Base-by-base conservation (phyloP, 2,329 filamentous ascomycete species). In the Myrmaecium sp. region DNA sequence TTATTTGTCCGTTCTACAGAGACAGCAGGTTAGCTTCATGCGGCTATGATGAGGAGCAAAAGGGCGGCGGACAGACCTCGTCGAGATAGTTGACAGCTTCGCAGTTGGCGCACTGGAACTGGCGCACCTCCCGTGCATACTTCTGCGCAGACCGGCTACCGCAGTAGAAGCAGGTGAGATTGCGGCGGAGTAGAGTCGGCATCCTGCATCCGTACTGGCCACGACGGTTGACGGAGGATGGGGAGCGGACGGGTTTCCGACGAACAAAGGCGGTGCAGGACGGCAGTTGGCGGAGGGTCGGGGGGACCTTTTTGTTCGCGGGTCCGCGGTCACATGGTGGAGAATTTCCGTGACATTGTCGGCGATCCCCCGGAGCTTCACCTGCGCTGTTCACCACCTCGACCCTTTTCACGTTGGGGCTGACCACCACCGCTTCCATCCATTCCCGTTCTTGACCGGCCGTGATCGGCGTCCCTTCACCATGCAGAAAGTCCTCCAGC, bases 51-150 rank as follows among this genome's bases (percentile, higher is more conserved):
- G 17, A 8, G 10, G 18, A 29, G 15, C 24, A 31, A 17, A 10
- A 12, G 18, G 15, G 6, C 13, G 25, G 29, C 20, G 17, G 18
- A 46, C 59, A 32, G 56, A 89, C 83, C 58, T 86, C 65, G 47
- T 98, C 89, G 17, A 94, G 61, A 55, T 81, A 79, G 52, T 95
- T 98, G 32, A 75, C 72, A 11, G 84, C 79, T 41, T 89, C 79
- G 59, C 89, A 98, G 33, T 66, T 59, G 12, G 65, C 55, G 52
- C 83, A 93, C 23, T 72, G 60, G 54, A 84, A 93, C 42, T 71
- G 64, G 46, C 61, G 64, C 30, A 69, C 60, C 27, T 47, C 44
- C 16, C 67, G 66, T 39, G 70, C 64, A 40, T 66, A 72, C 36
- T 53, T 58, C 30, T 68, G 60, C 17, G 62, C 58, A 17, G 76